Evolutionary conservation across 75 land plant species (phyloP), one percentile per base, ranked within the genome.

Genomic region (Gnetum montanum): DNA sequence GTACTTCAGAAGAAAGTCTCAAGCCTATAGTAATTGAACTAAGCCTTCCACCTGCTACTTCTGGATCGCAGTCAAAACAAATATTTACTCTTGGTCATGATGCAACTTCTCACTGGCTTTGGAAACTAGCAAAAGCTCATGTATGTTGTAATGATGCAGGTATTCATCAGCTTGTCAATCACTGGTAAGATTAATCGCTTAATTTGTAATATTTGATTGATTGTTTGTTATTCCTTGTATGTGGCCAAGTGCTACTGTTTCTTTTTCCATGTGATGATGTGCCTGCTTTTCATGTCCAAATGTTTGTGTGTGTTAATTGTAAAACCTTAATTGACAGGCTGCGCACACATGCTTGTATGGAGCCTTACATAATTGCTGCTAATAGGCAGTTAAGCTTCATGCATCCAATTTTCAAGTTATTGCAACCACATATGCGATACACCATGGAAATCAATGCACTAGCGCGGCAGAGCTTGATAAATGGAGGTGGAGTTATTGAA

Each of bases 111-210:
- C 53, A 65, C 29, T 90, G 91, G 91, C 43, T 67, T 10, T 90
- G 96, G 96, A 70, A 78, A 56, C 61, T 90, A 11, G 86, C 83
- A 29, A 90, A 90, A 66, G 74, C 84, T 47, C 96, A 90, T 57
- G 90, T 86, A 13, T 58, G 76, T 62, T 60, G 76, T 57, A 85
- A 90, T 48, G 85, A 86, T 62, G 81, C 86, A 27, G 86, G 86
- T 0, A 75, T 69, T 7, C 96, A 90, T 58, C 91, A 90, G 49
- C 79, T 90, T 1, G 76, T 82, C 13, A 78, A 77, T 59, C 96
- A 90, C 62, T 90, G 86, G 93, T 88, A 84, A 61, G 67, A 6
- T 27, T 29, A 16, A 37, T 34, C 8, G 4, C 33, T 68, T 50
- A 20, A 11, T 30, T 3, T 57, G 2, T 11, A 27, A 1, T 26